Evolutionary conservation across 2,329 filamentous ascomycete species (phyloP).

Genomic region (Pseudomassariella vexata): DNA sequence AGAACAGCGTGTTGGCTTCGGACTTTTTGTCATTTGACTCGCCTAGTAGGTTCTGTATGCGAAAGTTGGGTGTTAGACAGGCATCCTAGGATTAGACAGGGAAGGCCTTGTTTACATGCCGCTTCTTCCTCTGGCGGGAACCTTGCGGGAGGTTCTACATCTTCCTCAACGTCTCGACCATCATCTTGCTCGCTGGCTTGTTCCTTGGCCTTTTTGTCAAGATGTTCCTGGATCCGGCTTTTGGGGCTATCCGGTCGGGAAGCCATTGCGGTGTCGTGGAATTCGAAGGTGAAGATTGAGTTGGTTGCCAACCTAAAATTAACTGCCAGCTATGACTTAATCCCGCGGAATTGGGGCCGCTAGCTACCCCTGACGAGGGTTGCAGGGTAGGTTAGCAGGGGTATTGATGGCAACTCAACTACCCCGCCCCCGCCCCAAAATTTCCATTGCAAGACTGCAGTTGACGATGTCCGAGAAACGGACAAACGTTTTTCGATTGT

Average conservation of each 20-base stretch:
- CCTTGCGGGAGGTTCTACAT: conserved; percentile 25
- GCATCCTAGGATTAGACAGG: conserved; percentile 1
- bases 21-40: conserved; percentile 70
- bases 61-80: conserved; percentile 2
- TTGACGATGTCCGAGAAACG: too few species aligned
- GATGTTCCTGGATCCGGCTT: too few species aligned
- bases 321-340: too few species aligned
- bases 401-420: too few species aligned
- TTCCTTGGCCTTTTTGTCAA: conserved; percentile 12
- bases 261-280: neutral
- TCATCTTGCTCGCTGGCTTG: conserved; percentile 12
- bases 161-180: too few species aligned
- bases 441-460: too few species aligned
- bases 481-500: too few species aligned
- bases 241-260: conserved; percentile 2
- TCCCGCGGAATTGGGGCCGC: too few species aligned
- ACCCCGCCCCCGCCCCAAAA: conserved; percentile 2
- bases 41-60: conserved; percentile 55
- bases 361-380: too few species aligned
- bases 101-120: conserved; percentile 29
- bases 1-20: conserved; percentile 76
- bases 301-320: too few species aligned
- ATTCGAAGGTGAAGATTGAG: too few species aligned
- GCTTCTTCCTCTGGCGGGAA: conserved; percentile 54
- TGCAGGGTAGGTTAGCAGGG: too few species aligned